Evolutionary conservation across 768 basidiomycete species (phyloP).

Genomic region (Fistulinella prunicolor): DNA sequence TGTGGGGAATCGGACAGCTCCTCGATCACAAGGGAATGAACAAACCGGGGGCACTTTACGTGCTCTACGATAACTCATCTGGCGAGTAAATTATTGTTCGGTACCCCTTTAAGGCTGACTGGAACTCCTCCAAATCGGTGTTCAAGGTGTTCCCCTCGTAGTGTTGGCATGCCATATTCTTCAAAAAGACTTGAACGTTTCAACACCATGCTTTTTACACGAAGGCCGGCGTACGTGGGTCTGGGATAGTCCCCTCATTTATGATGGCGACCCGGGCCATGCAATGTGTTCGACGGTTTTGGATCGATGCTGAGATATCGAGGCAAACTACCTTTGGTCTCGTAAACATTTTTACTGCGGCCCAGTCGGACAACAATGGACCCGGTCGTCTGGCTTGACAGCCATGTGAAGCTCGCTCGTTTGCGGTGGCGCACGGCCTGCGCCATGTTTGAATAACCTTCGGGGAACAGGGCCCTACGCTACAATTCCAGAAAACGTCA

Average conservation of each 20-base stretch:
- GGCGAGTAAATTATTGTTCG: background rate
- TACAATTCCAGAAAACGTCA: too few species aligned
- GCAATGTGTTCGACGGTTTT: background rate
- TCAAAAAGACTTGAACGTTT: too few species aligned
- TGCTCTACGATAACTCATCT: conserved; percentile 5
- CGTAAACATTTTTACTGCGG: conserved; percentile 14
- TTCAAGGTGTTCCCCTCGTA: conserved; percentile 7
- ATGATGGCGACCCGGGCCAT: too few species aligned
- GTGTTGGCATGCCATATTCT: too few species aligned
- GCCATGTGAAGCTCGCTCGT: conserved; percentile 20
- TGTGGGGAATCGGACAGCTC: conserved; percentile 1
- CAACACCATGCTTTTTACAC: too few species aligned
- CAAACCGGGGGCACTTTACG: conserved; percentile 1
- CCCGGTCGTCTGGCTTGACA: background rate
- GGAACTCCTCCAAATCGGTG: conserved; percentile 3
- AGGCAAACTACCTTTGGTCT: background rate
- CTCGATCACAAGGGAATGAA: background rate
- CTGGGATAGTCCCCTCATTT: too few species aligned
- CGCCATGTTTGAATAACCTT: too few species aligned
- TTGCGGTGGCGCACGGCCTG: too few species aligned
- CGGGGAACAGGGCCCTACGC: too few species aligned
- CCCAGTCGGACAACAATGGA: background rate
- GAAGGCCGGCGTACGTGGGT: background rate
- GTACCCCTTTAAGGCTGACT: background rate
- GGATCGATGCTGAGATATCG: background rate